Conservation (phyloP, 1,139 yeast genomes). For the Hemisphaericaspora lyxosophila region DNA sequence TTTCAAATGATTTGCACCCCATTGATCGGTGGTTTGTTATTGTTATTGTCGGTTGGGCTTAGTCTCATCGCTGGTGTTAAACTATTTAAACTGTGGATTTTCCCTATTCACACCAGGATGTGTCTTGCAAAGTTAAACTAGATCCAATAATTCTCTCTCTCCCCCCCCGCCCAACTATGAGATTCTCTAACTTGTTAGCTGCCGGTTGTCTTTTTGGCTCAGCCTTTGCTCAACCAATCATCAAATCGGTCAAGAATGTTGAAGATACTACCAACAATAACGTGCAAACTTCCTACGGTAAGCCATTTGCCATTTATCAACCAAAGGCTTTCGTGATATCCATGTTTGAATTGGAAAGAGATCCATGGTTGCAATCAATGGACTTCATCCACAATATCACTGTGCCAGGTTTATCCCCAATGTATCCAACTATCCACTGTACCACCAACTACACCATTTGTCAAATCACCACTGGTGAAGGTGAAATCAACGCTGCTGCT, state of each 20-base stretch:
- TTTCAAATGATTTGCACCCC: too few relatives aligned
- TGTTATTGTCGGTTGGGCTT: too few relatives aligned
- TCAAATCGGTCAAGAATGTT: background rate
- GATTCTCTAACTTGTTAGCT: background rate
- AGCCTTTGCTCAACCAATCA: conserved; percentile 1
- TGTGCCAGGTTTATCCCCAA: conserved; percentile 64
- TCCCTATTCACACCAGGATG: too few relatives aligned
- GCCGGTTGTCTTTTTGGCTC: background rate
- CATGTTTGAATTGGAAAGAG: conserved; percentile 56
- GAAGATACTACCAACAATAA: conserved; percentile 17
- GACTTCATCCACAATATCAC: conserved; percentile 54
- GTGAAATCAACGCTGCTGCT: conserved; percentile 67
- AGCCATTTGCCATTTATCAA: conserved; percentile 39
- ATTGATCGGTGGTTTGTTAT: background rate
- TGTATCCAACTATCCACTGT: conserved; percentile 58
- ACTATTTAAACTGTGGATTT: too few relatives aligned
- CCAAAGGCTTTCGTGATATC: conserved; percentile 59
- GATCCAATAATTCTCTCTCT: too few relatives aligned
- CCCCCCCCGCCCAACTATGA: background rate
- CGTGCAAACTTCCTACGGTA: conserved; percentile 28
- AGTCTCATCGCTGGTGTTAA: too few relatives aligned
- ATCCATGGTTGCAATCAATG: conserved; percentile 51
- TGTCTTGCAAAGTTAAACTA: too few relatives aligned
- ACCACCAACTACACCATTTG: conserved; percentile 53
- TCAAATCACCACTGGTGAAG: conserved; percentile 67